Evolutionary conservation across 2,329 filamentous ascomycete genomes (phyloP), one percentile per base, ranked within the genome.

Genomic region (Ploettnerulaceae sp.): DNA sequence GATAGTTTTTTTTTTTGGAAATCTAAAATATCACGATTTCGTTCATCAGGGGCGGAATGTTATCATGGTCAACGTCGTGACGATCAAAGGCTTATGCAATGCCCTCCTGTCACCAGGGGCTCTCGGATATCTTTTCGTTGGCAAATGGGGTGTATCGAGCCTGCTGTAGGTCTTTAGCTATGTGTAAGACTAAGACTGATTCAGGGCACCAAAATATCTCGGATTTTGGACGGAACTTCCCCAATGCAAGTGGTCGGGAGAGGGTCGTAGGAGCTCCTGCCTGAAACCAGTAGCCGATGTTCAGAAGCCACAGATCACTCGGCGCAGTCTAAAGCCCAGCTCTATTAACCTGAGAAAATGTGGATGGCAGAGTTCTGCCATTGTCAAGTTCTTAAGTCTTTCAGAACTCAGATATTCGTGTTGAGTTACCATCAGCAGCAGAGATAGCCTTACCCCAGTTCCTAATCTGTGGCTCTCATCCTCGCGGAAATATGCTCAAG

Each of bases 401-500:
- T 21, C 20, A 9, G 7, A 20, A 15, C 31, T 25, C 41, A 21
- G 22, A 21, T 21, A 4, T 11, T 33, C 6, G 15, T 35, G 14
- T n/a, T 12, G 7, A 7, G 12, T 7, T 12, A 28, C 7, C 17
- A 24, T 6, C 22, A n/a, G 22, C 25, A 32, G 29, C 20, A 32
- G 39, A 38, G 7, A n/a, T 7, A 34, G 22, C 15, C 8, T n/a
- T 34, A 11, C 5, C 24, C 17, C n/a, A 24, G 20, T 35, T 28
- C 17, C 15, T 29, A 42, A 38, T 37, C 32, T 25, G 31, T 47
- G 25, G 34, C 32, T 42, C 21, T 37, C 21, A 15, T 24, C 15
- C 14, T 40, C 21, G 5, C 11, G 31, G 29, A 36, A 48, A 39
- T 29, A 48, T 48, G 46, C 26, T 39, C 34, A 45, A 25, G 4